phyloP scores from a whole-genome alignment of 176 grass and related monocot species.

The Ensete ventricosum region DNA sequence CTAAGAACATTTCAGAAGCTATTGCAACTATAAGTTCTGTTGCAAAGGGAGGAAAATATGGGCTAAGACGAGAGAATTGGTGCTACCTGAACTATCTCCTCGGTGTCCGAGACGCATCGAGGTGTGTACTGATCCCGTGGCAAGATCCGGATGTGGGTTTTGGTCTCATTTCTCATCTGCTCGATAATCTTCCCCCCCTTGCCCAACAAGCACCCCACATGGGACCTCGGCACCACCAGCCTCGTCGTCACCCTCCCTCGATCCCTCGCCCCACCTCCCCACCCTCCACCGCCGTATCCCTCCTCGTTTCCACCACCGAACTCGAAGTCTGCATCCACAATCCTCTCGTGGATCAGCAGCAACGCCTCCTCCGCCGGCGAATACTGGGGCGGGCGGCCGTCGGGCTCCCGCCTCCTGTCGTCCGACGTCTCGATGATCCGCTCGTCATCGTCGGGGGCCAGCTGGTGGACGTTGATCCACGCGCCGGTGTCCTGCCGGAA shows the following conservation, averaged over 20 bases:
- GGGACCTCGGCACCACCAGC: constrained; percentile 62
- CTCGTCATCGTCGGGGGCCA: constrained; percentile 50
- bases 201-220: constrained; percentile 85
- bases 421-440: constrained; percentile 73
- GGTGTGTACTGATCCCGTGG: constrained; percentile 74
- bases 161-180: constrained; percentile 96
- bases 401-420: constrained; percentile 38
- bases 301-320: constrained; percentile 45
- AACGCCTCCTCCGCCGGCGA: constrained; percentile 89
- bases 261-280: constrained; percentile 35
- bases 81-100: constrained; percentile 92
- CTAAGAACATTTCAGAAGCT: neutral
- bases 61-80: neutral
- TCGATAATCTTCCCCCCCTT: constrained; percentile 95
- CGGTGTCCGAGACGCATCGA: constrained; percentile 58
- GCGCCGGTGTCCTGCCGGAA: constrained; percentile 65
- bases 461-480: constrained; percentile 58
- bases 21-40: neutral
- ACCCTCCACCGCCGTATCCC: constrained; percentile 16
- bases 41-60: neutral
- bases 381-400: constrained; percentile 66
- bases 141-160: constrained; percentile 94
- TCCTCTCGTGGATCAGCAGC: constrained; percentile 64
- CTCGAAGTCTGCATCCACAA: constrained; percentile 65
- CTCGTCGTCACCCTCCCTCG: constrained; percentile 58